Evolutionary conservation across 2,329 filamentous ascomycete genomes (phyloP).

Genomic region (Helotiales sp.): DNA sequence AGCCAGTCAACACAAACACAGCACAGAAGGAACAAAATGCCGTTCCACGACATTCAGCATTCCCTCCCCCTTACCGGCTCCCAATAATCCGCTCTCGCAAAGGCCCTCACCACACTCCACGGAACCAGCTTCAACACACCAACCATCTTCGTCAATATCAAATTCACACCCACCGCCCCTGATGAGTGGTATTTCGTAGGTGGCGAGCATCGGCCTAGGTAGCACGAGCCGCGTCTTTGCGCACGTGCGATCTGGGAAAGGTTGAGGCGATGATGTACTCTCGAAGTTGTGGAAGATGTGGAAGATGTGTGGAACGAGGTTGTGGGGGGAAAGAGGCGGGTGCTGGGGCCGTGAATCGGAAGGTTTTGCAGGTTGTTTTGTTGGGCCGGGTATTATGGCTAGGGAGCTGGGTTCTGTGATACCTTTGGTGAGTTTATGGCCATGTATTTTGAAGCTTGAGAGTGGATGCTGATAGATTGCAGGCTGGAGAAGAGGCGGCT

Average conservation of each 20-base stretch:
- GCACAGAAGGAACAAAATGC: slow-evolving; percentile 9
- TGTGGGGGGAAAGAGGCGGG: slow-evolving; percentile 5
- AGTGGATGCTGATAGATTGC: background rate
- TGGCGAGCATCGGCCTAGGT: slow-evolving; percentile 8
- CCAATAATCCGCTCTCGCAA: slow-evolving; percentile 11
- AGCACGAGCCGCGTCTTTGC: slow-evolving; percentile 18
- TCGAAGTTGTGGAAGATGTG: slow-evolving; percentile 20
- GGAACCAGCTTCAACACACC: slow-evolving; percentile 22
- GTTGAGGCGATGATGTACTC: slow-evolving; percentile 15
- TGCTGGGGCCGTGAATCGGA: background rate
- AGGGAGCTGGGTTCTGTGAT: slow-evolving; percentile 22
- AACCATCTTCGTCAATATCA: slow-evolving; percentile 27
- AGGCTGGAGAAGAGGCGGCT: slow-evolving; percentile 25
- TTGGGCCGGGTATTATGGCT: slow-evolving; percentile 23
- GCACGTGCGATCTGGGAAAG: slow-evolving; percentile 21
- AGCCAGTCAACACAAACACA: background rate
- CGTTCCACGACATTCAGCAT: slow-evolving; percentile 27
- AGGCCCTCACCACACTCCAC: slow-evolving; percentile 24
- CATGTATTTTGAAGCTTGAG: background rate
- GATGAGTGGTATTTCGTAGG: slow-evolving; percentile 17
- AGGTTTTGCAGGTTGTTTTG: slow-evolving; percentile 17
- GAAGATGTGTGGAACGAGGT: slow-evolving; percentile 23
- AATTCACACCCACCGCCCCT: slow-evolving; percentile 16
- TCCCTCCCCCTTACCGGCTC: slow-evolving; percentile 2
- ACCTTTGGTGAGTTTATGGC: slow-evolving; percentile 21